Percentiles rank a stretch among this genome's conserved stretches.
Evolutionary conservation across 352 stramenopile species (phyloP).

Genomic region (Pythium aphanidermatum): DNA sequence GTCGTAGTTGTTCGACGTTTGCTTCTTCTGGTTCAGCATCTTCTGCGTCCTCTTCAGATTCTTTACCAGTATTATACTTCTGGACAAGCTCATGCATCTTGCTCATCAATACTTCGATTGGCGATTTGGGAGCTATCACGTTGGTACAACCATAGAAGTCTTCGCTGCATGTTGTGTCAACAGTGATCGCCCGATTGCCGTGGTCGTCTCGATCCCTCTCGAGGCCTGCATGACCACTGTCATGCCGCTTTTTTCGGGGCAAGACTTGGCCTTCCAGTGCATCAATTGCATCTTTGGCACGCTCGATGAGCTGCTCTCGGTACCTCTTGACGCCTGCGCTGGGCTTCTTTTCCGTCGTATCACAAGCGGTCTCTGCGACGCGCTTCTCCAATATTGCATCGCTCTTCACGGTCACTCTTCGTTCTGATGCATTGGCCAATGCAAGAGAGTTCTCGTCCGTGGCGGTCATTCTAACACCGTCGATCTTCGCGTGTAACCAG

Average conservation of each 20-base stretch:
- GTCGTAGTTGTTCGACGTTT: constrained; percentile 16
- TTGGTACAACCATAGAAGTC: constrained; percentile 1
- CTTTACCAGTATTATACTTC: constrained; percentile 25
- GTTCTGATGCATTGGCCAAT: constrained; percentile 2
- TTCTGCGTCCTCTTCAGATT: neutral
- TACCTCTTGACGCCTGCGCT: constrained; percentile 7
- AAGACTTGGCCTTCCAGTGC: constrained; percentile 14
- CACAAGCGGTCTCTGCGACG: neutral
- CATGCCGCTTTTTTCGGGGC: neutral
- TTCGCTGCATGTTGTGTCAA: neutral
- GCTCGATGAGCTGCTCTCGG: constrained; percentile 18
- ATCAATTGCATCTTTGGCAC: constrained; percentile 10
- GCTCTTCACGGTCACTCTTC: neutral
- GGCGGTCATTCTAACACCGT: neutral
- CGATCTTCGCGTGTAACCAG: constrained; percentile 22
- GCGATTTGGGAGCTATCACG: constrained; percentile 20
- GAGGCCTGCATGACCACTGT: too few species aligned
- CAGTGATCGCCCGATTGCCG: neutral
- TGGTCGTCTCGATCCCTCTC: neutral
- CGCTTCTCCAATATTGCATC: neutral
- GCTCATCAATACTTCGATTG: constrained; percentile 41
- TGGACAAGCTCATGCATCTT: constrained; percentile 56
- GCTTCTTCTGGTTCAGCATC: neutral
- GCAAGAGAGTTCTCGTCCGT: constrained; percentile 11
- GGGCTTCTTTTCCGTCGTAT: neutral